Base-by-base conservation (phyloP, 345 rosid genomes). In the Cardiospermum halicacabum region DNA sequence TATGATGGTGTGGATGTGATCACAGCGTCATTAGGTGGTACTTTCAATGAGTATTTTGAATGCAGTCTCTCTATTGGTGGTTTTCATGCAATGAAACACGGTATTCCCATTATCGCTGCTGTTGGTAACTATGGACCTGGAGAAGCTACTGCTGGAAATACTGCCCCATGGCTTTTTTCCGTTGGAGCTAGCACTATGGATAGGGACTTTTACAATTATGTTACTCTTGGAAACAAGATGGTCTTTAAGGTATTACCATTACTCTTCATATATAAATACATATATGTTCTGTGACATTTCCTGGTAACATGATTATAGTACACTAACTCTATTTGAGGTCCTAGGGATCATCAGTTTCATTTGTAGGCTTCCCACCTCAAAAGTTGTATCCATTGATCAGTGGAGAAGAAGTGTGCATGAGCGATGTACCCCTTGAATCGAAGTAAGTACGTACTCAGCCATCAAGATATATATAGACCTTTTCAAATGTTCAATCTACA, bases 171-270 rank as follows among this genome's bases (percentile, higher is more conserved):
- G 98, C 60, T 81, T 67, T 48, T 92, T 37, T 89, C 96, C 0
- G 81, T 89, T 11, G 98, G 84, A 4, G 98, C 98, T 32, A 87
- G 86, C 74, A 84, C 95, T 16, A 77, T 78, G 3, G 92, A 92
- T 58, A 74, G 96, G 13, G 86, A 82, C 65, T 87, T 92, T 69
- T 60, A 71, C 12, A 80, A 73, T 11, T 72, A 53, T 34, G 80
- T 84, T 27, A 56, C 65, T 2, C 74, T 68, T 11, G 62, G 59
- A 3, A 61, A 71, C 64, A 34, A 36, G 19, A 56, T 22, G 55
- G 56, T 67, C 51, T 26, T 73, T 43, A 67, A 67, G 72, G 75
- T 72, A 60, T 36, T 26, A 36, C 55, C 9, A 34, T 24, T 18
- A 11, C 53, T 32, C 25, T 7, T 36, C 13, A 26, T 51, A 53